Conservation (phyloP, 2,329 filamentous ascomycete genomes). For the Aspergillus vadensis region DNA sequence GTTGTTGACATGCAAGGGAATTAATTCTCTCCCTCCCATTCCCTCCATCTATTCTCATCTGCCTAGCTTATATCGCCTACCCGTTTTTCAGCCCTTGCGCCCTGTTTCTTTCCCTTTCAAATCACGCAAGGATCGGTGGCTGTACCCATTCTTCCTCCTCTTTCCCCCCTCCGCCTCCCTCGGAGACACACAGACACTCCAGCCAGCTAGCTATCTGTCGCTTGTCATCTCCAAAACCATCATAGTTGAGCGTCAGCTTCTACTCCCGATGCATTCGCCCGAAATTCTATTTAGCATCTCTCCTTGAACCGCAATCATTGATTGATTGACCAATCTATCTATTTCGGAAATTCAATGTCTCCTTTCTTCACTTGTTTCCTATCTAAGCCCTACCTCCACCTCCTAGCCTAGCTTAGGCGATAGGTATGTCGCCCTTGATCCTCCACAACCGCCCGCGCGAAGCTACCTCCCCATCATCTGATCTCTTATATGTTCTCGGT, state of each 20-base stretch:
- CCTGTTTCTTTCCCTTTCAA: background rate
- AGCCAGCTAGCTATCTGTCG: constrained; percentile 13
- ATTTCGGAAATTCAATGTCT: constrained; percentile 10
- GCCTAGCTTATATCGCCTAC: background rate
- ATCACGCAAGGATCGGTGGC: background rate
- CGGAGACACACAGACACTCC: background rate
- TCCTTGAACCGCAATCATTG: constrained; percentile 9
- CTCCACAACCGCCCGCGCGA: background rate
- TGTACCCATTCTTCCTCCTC: background rate
- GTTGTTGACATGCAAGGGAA: constrained; percentile 16
- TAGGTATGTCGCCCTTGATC: constrained; percentile 9
- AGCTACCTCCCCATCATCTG: background rate
- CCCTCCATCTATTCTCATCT: background rate
- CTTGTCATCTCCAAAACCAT: constrained; percentile 19
- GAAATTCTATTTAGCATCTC: constrained; percentile 6
- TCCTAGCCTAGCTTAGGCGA: constrained; percentile 1
- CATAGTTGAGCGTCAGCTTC: constrained; percentile 8
- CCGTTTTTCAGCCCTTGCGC: background rate
- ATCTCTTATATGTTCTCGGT: background rate
- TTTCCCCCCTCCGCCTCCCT: background rate
- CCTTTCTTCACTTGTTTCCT: constrained; percentile 2
- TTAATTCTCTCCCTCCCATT: constrained; percentile 14
- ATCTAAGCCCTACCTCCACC: constrained; percentile 9
- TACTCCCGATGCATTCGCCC: background rate
- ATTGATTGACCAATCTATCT: background rate